Evolutionary conservation across 805 yeast genomes (phyloP), one percentile per base, ranked within the genome.

Genomic region (Yarrowia sp.): DNA sequence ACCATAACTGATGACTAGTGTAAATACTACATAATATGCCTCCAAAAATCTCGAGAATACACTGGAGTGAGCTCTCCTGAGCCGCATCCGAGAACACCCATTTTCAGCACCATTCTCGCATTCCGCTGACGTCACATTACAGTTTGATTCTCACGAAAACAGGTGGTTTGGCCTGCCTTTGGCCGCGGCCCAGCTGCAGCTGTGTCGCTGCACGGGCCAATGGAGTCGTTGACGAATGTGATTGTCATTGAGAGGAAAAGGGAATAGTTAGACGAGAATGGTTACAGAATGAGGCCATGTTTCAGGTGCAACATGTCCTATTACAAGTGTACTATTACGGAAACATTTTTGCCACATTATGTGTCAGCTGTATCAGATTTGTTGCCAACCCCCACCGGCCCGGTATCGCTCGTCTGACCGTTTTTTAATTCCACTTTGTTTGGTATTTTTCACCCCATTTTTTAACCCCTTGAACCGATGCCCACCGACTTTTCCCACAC

Each of bases 41-140:
- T n/a, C n/a, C n/a, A n/a, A n/a, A n/a, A n/a, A n/a, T n/a, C n/a
- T n/a, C n/a, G n/a, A n/a, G n/a, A n/a, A n/a, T n/a, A n/a, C n/a
- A n/a, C n/a, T n/a, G n/a, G n/a, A n/a, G n/a, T n/a, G n/a, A n/a
- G n/a, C n/a, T 26, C 30, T 26, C 30, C 30, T 26, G 30, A 26
- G n/a, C n/a, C 30, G 30, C 4, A 26, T 26, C 4, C 30, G 30
- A 26, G 8, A 26, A 26, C 8, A 8, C 30, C 8, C 30, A n/a
- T 26, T 40, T 40, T 40, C 44, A 21, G 16, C 24, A 19, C n/a
- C 6, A 6, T 24, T 26, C 6, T 5, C 14, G 3, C 51, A 26
- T 46, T 28, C 33, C 51, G 5, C 35, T 28, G 54, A 48, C 54
- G 54, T 48, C 54, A 48, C 54, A 12, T 48, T 48, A 48, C 38